Base-by-base conservation (phyloP, 352 stramenopile genomes). In the Globisporangium emineosum region DNA sequence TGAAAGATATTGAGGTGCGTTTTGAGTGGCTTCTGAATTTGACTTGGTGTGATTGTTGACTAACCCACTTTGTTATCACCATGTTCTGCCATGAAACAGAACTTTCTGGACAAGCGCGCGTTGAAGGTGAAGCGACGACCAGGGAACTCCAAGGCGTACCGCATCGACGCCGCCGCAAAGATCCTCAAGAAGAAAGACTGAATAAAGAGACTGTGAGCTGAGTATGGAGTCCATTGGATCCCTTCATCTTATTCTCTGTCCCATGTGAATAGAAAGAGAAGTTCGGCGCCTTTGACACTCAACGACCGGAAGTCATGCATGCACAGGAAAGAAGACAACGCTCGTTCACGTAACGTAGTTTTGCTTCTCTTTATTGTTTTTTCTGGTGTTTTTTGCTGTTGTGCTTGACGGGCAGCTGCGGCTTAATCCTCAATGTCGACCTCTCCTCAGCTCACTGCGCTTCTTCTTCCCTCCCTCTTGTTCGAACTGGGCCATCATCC, bases 81-180 rank as follows among this genome's bases (percentile, higher is more conserved):
- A n/a, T n/a, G n/a, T n/a, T n/a, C n/a, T n/a, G n/a, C n/a, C n/a
- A n/a, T n/a, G n/a, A n/a, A n/a, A 23, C n/a, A 91, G 83, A 81
- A 79, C 62, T 86, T 97, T 65, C 74, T 99, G 32, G 93, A 98
- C 74, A 88, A 86, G 74, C 91, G 95, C 60, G 80, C 91, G 23
- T 80, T 94, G 37, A 98, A 98, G 78, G 91, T 99, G 40, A 95
- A 89, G 73, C 78, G 89, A 56, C 81, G 89, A 62, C 88, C 87
- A 33, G 89, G 89, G 12, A 94, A 97, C 77, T 85, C 88, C 27
- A 97, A 97, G 75, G 78, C 79, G 32, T 90, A 94, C 67, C 86
- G 89, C 62, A 96, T 96, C 58, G 76, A 89, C 10, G 87, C 84
- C 2, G 87, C 87, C 1, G 79, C 90, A 15, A 76, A 79, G 59